Conservation (phyloP, 495 filamentous ascomycete genomes). For the Recurvomyces mirabilis region DNA sequence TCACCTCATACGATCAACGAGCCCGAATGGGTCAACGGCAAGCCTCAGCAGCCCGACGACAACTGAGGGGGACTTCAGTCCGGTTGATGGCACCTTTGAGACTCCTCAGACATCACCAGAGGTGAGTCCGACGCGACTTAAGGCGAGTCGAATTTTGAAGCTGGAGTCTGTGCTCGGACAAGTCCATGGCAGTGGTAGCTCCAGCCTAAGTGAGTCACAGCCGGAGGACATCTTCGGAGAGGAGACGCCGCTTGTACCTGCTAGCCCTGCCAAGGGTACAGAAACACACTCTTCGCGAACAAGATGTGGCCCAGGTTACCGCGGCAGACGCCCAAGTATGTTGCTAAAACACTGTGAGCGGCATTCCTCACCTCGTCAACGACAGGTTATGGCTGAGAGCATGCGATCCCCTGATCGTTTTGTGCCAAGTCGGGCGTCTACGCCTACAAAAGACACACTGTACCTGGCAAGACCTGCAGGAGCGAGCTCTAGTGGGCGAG, state of each 20-base stretch:
- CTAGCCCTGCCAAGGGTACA: constrained; percentile 13
- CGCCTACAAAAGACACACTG: constrained; percentile 6
- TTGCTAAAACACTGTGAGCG: constrained; percentile 7
- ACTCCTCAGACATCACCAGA: no score
- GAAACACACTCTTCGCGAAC: constrained; percentile 4
- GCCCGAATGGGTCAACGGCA: not conserved
- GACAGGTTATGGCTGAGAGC: not conserved
- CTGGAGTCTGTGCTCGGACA: no score
- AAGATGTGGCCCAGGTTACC: no score
- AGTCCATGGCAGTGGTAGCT: no score
- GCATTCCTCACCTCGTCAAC: constrained; percentile 4
- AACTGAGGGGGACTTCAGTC: no score
- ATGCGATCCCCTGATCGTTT: constrained; percentile 20
- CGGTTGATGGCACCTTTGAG: no score
- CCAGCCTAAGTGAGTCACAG: no score
- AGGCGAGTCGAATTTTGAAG: no score
- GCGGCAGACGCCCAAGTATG: constrained; percentile 1
- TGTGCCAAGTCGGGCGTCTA: constrained; percentile 8
- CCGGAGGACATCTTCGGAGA: no score
- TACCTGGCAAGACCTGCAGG: constrained; percentile 1
- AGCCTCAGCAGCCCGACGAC: not conserved
- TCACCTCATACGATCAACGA: not conserved
- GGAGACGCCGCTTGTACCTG: constrained; percentile 6
- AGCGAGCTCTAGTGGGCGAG: not conserved
- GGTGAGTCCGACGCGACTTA: no score